phyloP scores from a whole-genome alignment of 495 filamentous ascomycete species.

The Tuber microsphaerosporum region DNA sequence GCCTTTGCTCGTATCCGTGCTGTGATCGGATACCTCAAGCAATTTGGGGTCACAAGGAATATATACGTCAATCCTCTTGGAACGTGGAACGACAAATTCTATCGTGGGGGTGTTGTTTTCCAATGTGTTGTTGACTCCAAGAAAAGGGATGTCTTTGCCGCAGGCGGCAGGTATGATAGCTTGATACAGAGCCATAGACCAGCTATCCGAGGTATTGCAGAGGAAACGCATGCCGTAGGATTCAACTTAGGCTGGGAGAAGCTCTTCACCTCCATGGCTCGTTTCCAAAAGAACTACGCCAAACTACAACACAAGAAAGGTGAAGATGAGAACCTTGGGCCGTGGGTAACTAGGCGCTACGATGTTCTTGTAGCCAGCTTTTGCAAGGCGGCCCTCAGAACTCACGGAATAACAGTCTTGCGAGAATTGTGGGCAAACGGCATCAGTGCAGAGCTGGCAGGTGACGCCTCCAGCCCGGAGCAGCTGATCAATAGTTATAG shows the following conservation, averaged over 20 bases:
- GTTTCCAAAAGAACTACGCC: slow-evolving; percentile 41
- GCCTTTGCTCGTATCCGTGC: slow-evolving; percentile 72
- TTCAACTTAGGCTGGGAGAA: slow-evolving; percentile 88
- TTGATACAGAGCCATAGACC: slow-evolving; percentile 67
- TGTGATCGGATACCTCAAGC: slow-evolving; percentile 66
- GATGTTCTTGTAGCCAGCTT: slow-evolving; percentile 86
- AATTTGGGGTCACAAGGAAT: slow-evolving; percentile 66
- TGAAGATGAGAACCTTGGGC: slow-evolving; percentile 42
- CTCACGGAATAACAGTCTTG: slow-evolving; percentile 64
- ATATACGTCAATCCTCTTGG: slow-evolving; percentile 78
- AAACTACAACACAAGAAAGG: slow-evolving; percentile 29
- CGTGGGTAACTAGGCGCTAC: slow-evolving; percentile 53
- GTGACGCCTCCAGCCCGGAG: slow-evolving; percentile 61
- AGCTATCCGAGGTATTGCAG: slow-evolving; percentile 48
- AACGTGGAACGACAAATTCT: slow-evolving; percentile 89
- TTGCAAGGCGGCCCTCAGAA: slow-evolving; percentile 66
- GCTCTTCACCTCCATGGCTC: slow-evolving; percentile 58
- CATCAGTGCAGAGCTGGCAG: slow-evolving; percentile 84
- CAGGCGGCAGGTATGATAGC: slow-evolving; percentile 85
- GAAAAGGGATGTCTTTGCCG: slow-evolving; percentile 77
- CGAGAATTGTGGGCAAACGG: slow-evolving; percentile 73
- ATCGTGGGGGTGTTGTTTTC: slow-evolving; percentile 78
- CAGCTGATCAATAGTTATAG: slow-evolving; percentile 65
- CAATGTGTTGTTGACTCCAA: slow-evolving; percentile 86
- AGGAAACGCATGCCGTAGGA: slow-evolving; percentile 70